Evolutionary conservation across 805 yeast species (phyloP).

Genomic region (Isabelozyma heimii): DNA sequence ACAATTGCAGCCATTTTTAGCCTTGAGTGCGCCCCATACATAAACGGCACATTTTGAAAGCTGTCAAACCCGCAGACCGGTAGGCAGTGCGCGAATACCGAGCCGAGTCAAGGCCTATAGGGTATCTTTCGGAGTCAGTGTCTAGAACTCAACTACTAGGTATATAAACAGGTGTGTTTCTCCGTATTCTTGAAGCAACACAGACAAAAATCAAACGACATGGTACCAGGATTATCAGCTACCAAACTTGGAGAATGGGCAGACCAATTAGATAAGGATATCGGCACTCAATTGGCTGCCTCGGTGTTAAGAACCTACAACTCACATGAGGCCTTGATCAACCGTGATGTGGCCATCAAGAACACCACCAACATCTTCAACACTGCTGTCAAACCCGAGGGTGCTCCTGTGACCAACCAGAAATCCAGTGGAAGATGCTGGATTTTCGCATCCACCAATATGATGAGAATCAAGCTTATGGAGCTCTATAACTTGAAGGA

Average conservation of each 20-base stretch:
- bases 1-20: no score
- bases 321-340: constrained; percentile 14
- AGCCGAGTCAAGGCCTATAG: no score
- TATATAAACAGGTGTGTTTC: neutral
- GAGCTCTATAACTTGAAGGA: constrained; percentile 13
- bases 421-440: constrained; percentile 17
- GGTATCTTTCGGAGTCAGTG: no score
- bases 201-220: neutral
- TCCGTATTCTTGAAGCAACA: neutral
- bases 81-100: neutral
- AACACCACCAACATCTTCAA: constrained; percentile 36
- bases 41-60: neutral
- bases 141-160: no score
- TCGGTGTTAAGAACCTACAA: constrained; percentile 6
- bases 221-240: neutral
- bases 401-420: constrained; percentile 59
- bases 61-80: neutral
- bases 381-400: constrained; percentile 45
- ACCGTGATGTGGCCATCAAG: constrained; percentile 11
- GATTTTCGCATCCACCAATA: constrained; percentile 18
- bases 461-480: constrained; percentile 13
- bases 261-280: neutral
- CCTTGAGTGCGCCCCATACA: neutral
- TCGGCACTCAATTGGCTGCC: constrained; percentile 3
- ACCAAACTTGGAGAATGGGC: neutral